Conservation (phyloP, 2,329 filamentous ascomycete species). For the Huntiella moniliformis region DNA sequence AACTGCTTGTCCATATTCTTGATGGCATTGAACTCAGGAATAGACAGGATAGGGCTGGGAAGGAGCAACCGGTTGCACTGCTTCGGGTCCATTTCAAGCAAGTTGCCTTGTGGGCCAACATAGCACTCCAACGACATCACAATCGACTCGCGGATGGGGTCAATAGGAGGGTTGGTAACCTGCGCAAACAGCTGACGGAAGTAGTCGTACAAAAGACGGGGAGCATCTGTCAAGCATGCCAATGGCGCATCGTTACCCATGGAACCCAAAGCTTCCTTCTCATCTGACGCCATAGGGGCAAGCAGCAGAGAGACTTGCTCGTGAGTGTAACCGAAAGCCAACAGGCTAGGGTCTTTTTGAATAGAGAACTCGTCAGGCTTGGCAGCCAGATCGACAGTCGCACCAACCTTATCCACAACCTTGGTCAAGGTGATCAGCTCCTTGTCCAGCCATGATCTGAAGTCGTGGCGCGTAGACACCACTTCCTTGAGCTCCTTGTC, state of each 20-base stretch:
- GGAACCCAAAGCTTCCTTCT: conserved; percentile 88
- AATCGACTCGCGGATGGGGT: conserved; percentile 90
- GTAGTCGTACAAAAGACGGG: conserved; percentile 82
- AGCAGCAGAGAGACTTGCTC: conserved; percentile 87
- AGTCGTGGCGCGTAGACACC: conserved; percentile 73
- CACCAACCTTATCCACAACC: conserved; percentile 44
- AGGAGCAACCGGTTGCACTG: conserved; percentile 76
- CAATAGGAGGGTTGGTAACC: conserved; percentile 94
- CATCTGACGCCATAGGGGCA: conserved; percentile 89
- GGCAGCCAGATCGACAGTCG: conserved; percentile 43
- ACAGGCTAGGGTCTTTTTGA: conserved; percentile 68
- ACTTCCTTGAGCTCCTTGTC: conserved; percentile 80
- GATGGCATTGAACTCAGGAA: conserved; percentile 77
- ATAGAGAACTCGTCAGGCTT: conserved; percentile 51
- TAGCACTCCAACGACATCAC: conserved; percentile 98
- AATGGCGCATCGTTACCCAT: conserved; percentile 96
- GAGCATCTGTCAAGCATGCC: conserved; percentile 76
- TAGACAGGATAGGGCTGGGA: conserved; percentile 73
- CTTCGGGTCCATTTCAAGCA: conserved; percentile 79
- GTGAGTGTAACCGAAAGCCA: conserved; percentile 83
- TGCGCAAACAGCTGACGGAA: conserved; percentile 96
- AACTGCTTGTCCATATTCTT: conserved; percentile 57
- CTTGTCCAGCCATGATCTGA: conserved; percentile 71
- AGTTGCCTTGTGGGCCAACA: conserved; percentile 84
- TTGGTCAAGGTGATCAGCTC: conserved; percentile 67